Evolutionary conservation across 208 protist genomes (phyloP), one percentile per base, ranked within the genome.

Genomic region (Leishmania tarentolae): DNA sequence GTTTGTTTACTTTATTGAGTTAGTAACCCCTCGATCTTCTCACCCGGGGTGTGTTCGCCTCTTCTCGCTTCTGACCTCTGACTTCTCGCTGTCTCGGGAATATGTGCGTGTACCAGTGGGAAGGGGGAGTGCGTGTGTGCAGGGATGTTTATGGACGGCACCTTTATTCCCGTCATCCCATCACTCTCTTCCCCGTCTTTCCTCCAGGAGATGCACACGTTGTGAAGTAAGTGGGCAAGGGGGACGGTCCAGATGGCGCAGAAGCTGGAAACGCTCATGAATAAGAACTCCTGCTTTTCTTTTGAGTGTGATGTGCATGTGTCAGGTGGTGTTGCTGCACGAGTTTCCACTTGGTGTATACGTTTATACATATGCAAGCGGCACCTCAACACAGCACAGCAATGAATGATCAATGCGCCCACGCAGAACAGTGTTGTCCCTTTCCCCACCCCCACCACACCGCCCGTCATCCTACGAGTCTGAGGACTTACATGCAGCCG

Each of bases 311-410:
- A 15, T 21, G 68, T 37, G 68, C 21, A 72, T n/a, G 68, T 50
- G 24, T 46, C 19, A 21, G 37, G 50, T 15, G 28, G 28, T 63
- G 28, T 44, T 42, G 61, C 35, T 35, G 75, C 24, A 19, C 13
- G 21, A 46, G 50, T 68, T 24, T 35, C 11, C 44, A 77, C 73
- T 63, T 40, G 44, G 11, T 83, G 46, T 76, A 73, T 72, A 72
- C 42, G 17, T 72, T n/a, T 72, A 72, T 72, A 35, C 68, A 72
- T 44, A 7, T 74, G 44, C 52, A 28, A 3, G 15, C 31, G 40
- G 69, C n/a, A 31, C 11, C 40, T n/a, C 69, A 53, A 50, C 6
- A 24, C 15, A 47, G 44, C 21, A 37, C 40, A 53, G 28, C 44
- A 53, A 53, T 44, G 28, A 56, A 53, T 21, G 65, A 46, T 3